A percentile compares a stretch with the other conserved stretches of the same genome.
These are phyloP conservation scores for Didymella exigua DNA, from an alignment of 2,329 filamentous ascomycete species.

Conservation along the genomic window DNA sequence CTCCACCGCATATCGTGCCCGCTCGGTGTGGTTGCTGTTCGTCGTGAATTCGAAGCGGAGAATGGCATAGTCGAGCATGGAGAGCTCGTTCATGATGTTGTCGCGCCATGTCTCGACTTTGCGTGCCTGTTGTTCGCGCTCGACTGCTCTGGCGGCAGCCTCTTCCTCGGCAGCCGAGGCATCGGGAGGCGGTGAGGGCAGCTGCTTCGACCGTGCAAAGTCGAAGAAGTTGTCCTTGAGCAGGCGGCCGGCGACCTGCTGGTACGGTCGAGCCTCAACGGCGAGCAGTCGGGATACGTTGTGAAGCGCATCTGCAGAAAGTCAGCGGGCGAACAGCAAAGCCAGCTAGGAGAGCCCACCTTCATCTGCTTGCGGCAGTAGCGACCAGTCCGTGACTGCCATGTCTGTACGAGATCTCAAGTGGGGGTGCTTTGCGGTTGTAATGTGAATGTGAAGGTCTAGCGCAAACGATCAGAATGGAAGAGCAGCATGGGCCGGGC, in stretches of 20 bases:
- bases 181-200: conserved; percentile 72
- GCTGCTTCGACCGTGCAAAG: conserved; percentile 59
- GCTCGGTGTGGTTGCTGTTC: conserved; percentile 80
- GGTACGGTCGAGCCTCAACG: conserved; percentile 91
- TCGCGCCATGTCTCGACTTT: conserved; percentile 74
- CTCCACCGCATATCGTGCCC: conserved; percentile 80
- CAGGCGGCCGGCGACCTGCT: conserved; percentile 82
- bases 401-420: conserved; percentile 42
- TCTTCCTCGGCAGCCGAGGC: conserved; percentile 53
- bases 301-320: conserved; percentile 73
- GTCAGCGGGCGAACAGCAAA: not conserved
- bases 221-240: conserved; percentile 70
- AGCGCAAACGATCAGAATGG: not conserved
- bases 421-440: not conserved
- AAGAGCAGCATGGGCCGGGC: conserved; percentile 5
- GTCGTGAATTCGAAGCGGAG: conserved; percentile 86
- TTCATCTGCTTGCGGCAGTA: conserved; percentile 77
- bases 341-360: conserved; percentile 32
- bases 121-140: conserved; percentile 58
- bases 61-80: conserved; percentile 83
- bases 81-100: conserved; percentile 86
- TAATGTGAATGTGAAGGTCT: not conserved
- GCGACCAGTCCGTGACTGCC: conserved; percentile 60
- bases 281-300: conserved; percentile 79
- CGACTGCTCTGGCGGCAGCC: conserved; percentile 51